Percentiles rank a stretch among this genome's conserved stretches.
Conservation (phyloP, 805 yeast species). For the Zygosaccharomyces gambellarensis region DNA sequence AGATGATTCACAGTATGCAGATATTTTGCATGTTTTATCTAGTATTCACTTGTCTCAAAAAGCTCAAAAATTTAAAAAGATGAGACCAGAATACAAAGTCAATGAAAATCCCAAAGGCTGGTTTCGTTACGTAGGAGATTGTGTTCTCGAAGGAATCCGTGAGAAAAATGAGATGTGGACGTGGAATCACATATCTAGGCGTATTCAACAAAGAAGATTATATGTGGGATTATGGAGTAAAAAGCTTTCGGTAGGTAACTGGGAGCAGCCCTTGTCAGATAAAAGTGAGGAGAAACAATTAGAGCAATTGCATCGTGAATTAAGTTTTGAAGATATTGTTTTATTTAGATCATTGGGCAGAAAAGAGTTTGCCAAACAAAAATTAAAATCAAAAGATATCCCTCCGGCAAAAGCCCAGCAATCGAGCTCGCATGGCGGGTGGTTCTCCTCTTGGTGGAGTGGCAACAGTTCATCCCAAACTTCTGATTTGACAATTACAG, state of each 20-base stretch:
- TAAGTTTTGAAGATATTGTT: constrained; percentile 73
- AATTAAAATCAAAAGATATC: constrained; percentile 23
- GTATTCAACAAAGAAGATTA: constrained; percentile 65
- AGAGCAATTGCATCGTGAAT: constrained; percentile 49
- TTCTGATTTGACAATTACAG: constrained; percentile 55
- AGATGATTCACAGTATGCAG: constrained; percentile 80
- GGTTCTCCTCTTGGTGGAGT: constrained; percentile 73
- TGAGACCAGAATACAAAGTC: constrained; percentile 53
- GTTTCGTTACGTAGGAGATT: constrained; percentile 76
- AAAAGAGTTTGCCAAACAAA: constrained; percentile 57
- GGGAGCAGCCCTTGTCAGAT: constrained; percentile 33
- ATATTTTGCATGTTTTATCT: constrained; percentile 74
- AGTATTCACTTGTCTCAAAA: constrained; percentile 72
- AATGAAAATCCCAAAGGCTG: constrained; percentile 69
- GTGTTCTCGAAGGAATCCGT: constrained; percentile 74
- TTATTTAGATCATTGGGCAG: constrained; percentile 81
- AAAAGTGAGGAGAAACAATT: constrained; percentile 39
- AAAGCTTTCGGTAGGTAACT: constrained; percentile 40
- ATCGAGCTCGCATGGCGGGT: constrained; percentile 39
- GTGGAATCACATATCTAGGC: constrained; percentile 72
- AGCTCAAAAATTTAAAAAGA: constrained; percentile 67
- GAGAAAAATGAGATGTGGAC: constrained; percentile 78
- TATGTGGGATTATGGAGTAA: constrained; percentile 67
- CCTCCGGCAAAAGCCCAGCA: constrained; percentile 14
- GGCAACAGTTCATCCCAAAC: constrained; percentile 31